phyloP scores from a whole-genome alignment of 1,139 yeast genomes.

The Saccharomyces hybrid region DNA sequence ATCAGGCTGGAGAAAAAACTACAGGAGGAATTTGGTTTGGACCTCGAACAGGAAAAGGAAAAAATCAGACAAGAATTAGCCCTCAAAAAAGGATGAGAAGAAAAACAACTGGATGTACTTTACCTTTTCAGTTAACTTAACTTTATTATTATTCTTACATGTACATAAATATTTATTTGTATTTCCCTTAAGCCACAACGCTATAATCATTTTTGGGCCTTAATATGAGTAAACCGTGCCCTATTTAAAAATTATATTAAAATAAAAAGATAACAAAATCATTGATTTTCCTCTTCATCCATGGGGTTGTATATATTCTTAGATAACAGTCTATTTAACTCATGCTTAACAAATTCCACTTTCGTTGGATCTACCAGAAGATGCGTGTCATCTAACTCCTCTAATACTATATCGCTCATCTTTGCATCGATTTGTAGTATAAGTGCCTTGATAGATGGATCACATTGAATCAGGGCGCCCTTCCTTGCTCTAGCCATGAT shows the following conservation, averaged over 20 bases:
- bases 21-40: slow-evolving; percentile 56
- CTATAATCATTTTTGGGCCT: not conserved
- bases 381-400: slow-evolving; percentile 87
- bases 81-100: slow-evolving; percentile 2
- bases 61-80: slow-evolving; percentile 27
- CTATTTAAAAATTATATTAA: not conserved
- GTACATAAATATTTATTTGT: not conserved
- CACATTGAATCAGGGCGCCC: slow-evolving; percentile 45
- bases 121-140: too few relatives aligned
- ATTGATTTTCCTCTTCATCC: slow-evolving; percentile 51
- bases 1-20: slow-evolving; percentile 67
- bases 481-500: slow-evolving; percentile 30
- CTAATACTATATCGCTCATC: slow-evolving; percentile 58
- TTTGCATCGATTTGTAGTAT: slow-evolving; percentile 72
- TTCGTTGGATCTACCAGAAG: slow-evolving; percentile 63
- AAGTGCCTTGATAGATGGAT: slow-evolving; percentile 85
- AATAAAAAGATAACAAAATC: not conserved
- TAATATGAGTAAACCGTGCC: not conserved
- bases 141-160: not conserved
- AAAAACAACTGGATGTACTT: not conserved
- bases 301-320: slow-evolving; percentile 79
- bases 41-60: slow-evolving; percentile 36
- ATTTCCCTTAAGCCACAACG: not conserved
- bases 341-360: slow-evolving; percentile 66
- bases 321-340: slow-evolving; percentile 65